Conservation (phyloP, 2,329 filamentous ascomycete genomes). For the Paecilomyces fulvus region DNA sequence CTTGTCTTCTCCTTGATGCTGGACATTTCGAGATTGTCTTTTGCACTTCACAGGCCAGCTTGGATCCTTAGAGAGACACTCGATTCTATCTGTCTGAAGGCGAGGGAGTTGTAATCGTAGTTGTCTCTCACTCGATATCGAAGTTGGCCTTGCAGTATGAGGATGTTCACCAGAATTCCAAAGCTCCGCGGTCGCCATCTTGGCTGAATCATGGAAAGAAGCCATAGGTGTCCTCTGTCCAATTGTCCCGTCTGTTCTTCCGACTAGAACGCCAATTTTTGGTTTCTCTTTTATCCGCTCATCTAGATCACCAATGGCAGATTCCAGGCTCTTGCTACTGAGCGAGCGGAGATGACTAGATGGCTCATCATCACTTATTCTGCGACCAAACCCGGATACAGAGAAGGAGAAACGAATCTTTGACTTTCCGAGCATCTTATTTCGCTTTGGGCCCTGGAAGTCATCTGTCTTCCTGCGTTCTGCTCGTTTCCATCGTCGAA, state of each 20-base stretch:
- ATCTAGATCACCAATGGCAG: constrained; percentile 2
- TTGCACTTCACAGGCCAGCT: background rate
- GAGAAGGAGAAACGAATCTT: constrained; percentile 12
- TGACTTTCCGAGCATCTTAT: constrained; percentile 9
- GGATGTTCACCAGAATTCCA: background rate
- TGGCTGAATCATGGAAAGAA: background rate
- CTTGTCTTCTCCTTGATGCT: background rate
- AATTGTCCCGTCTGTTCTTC: background rate
- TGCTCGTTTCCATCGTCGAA: background rate
- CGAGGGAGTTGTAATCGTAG: constrained; percentile 16
- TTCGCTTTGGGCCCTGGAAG: constrained; percentile 6
- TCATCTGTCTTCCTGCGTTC: background rate
- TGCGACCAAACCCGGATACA: constrained; percentile 9
- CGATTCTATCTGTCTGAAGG: constrained; percentile 11
- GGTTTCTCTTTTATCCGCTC: background rate
- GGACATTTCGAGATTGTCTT: background rate
- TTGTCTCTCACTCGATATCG: constrained; percentile 11
- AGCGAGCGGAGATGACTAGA: constrained; percentile 9
- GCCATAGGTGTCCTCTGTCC: background rate
- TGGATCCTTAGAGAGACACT: background rate
- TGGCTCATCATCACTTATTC: constrained; percentile 4
- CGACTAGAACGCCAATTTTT: background rate
- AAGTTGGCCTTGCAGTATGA: constrained; percentile 10
- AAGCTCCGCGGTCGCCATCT: background rate
- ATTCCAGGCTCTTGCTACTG: constrained; percentile 10